A percentile compares a stretch with the other conserved stretches of the same genome.
Evolutionary conservation across 805 yeast genomes (phyloP).

Genomic region (Cyberlindnera bimundalis): DNA sequence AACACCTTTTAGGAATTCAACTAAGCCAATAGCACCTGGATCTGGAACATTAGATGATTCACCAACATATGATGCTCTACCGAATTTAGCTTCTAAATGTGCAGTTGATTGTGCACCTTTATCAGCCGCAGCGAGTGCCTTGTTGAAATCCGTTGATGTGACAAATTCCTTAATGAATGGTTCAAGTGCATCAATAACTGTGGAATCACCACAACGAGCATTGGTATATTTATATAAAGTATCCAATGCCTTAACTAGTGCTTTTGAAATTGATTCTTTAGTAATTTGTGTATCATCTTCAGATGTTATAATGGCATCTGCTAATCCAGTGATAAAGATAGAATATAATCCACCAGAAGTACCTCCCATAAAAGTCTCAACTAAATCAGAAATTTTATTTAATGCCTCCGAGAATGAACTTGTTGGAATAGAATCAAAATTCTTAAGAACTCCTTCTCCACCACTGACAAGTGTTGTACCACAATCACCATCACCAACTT

Average conservation of each 20-base stretch:
- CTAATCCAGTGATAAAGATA: constrained; percentile 76
- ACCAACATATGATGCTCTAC: constrained; percentile 91
- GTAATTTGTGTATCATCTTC: constrained; percentile 29
- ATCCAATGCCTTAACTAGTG: constrained; percentile 56
- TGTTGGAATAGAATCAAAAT: constrained; percentile 42
- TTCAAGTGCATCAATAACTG: constrained; percentile 82
- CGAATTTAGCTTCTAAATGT: constrained; percentile 77
- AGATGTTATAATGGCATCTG: constrained; percentile 42
- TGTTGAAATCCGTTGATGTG: constrained; percentile 45
- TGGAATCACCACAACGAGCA: constrained; percentile 86
- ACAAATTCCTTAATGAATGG: constrained; percentile 74
- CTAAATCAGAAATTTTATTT: constrained; percentile 72
- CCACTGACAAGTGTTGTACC: constrained; percentile 89
- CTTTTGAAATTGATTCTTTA: constrained; percentile 38
- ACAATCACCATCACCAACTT: constrained; percentile 97
- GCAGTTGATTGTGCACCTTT: constrained; percentile 77
- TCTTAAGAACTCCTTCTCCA: constrained; percentile 63
- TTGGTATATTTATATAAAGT: constrained; percentile 81
- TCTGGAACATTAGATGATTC: constrained; percentile 72
- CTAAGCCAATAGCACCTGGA: constrained; percentile 92
- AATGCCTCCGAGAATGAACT: constrained; percentile 50
- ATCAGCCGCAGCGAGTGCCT: constrained; percentile 67
- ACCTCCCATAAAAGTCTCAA: constrained; percentile 95
- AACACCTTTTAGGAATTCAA: constrained; percentile 44
- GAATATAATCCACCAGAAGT: constrained; percentile 94